These are phyloP conservation scores for Phytophthora citricola DNA, from an alignment of 352 stramenopile genomes.

Conservation along the genomic window DNA sequence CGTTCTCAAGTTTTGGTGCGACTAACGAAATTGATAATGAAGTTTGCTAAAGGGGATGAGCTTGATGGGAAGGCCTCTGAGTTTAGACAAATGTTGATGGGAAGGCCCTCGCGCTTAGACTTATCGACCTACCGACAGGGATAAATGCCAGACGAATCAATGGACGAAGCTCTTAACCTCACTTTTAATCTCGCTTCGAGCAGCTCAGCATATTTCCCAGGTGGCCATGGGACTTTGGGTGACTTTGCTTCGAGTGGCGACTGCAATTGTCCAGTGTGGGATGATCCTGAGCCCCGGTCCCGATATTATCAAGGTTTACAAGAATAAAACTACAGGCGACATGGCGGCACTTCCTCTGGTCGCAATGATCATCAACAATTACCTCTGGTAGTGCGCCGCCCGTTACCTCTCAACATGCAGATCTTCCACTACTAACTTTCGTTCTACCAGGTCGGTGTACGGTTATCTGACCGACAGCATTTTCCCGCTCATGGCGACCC, in stretches of 20 bases:
- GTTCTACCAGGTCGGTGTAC: constrained; percentile 25
- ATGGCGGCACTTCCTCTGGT: constrained; percentile 29
- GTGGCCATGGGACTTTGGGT: constrained; percentile 7
- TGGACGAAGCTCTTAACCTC: too few relatives aligned
- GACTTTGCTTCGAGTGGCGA: constrained; percentile 23
- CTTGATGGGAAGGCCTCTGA: too few relatives aligned
- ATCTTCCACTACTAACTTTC: not conserved
- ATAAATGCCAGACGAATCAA: too few relatives aligned
- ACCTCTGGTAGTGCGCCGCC: constrained; percentile 20
- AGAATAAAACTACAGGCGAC: constrained; percentile 22
- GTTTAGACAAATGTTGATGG: too few relatives aligned
- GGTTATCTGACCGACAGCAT: constrained; percentile 31
- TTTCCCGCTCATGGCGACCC: constrained; percentile 31
- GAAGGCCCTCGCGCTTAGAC: too few relatives aligned
- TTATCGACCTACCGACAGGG: too few relatives aligned
- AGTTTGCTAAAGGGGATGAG: too few relatives aligned
- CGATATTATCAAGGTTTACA: constrained; percentile 21
- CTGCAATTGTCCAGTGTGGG: constrained; percentile 20
- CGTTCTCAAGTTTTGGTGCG: too few relatives aligned
- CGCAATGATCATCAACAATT: constrained; percentile 34
- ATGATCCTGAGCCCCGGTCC: constrained; percentile 28
- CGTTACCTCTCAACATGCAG: not conserved
- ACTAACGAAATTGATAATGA: too few relatives aligned
- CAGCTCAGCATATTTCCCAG: not conserved
- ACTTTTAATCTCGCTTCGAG: too few relatives aligned